These are phyloP conservation scores for Talaromyces trachyspermus DNA, from an alignment of 495 filamentous ascomycete species.

Conservation along the genomic window DNA sequence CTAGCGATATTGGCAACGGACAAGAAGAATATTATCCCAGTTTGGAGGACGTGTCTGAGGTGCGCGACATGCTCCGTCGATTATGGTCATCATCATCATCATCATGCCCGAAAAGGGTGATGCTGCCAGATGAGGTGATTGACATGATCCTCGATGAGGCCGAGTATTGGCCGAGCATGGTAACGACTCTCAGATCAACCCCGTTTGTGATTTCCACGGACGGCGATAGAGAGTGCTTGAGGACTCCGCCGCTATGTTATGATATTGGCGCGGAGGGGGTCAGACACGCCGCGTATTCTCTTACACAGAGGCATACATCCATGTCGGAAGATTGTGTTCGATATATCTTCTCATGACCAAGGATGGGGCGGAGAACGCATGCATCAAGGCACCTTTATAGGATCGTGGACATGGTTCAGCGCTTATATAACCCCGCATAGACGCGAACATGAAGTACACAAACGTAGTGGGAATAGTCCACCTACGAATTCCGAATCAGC, in stretches of 20 bases:
- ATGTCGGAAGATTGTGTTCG: slow-evolving; percentile 56
- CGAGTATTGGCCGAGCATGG: slow-evolving; percentile 62
- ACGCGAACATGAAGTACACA: slow-evolving; percentile 15
- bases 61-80: slow-evolving; percentile 27
- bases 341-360: slow-evolving; percentile 58
- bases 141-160: slow-evolving; percentile 60
- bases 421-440: slow-evolving; percentile 36
- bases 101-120: slow-evolving; percentile 17
- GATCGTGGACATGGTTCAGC: slow-evolving; percentile 68
- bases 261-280: slow-evolving; percentile 8
- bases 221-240: slow-evolving; percentile 30
- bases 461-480: too few species aligned
- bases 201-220: slow-evolving; percentile 28
- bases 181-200: slow-evolving; percentile 12
- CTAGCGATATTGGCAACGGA: not conserved
- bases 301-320: slow-evolving; percentile 33
- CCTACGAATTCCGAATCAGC: not conserved
- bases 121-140: slow-evolving; percentile 55
- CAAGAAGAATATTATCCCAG: slow-evolving; percentile 18
- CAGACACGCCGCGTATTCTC: slow-evolving; percentile 17
- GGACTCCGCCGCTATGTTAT: slow-evolving; percentile 35
- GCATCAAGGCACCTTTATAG: slow-evolving; percentile 40
- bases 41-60: slow-evolving; percentile 29
- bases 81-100: slow-evolving; percentile 34
- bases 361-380: slow-evolving; percentile 42